phyloP scores from a whole-genome alignment of 306 rosid genomes.

The Quercus dentata region DNA sequence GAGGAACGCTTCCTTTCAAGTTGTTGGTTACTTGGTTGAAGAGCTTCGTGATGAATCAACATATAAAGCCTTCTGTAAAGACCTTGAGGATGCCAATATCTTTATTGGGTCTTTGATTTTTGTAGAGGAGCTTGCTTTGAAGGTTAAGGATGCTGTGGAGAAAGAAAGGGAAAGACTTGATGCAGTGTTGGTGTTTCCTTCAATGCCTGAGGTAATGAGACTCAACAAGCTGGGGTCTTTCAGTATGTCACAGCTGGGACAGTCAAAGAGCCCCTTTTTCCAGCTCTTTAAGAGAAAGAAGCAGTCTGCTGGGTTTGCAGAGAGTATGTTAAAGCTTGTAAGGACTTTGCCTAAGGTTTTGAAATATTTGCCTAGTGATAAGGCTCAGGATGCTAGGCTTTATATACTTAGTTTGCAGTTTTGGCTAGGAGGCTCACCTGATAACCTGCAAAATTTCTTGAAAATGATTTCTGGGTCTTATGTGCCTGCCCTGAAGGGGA shows the following conservation, averaged over 20 bases:
- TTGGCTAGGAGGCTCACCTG: conserved; percentile 98
- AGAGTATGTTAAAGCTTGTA: conserved; percentile 95
- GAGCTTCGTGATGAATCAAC: conserved; percentile 70
- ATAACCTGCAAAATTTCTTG: conserved; percentile 82
- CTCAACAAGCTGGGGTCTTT: conserved; percentile 85
- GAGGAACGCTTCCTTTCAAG: conserved; percentile 61
- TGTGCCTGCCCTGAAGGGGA: conserved; percentile 74
- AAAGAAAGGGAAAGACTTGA: conserved; percentile 83
- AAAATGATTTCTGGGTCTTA: conserved; percentile 89
- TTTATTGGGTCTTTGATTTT: conserved; percentile 93
- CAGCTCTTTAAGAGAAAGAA: conserved; percentile 89
- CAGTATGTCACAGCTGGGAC: conserved; percentile 93
- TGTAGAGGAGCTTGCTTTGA: conserved; percentile 92
- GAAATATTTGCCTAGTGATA: conserved; percentile 94
- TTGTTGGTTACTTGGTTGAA: conserved; percentile 91
- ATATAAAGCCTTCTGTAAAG: conserved; percentile 65
- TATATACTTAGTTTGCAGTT: conserved; percentile 88
- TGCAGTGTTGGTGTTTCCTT: conserved; percentile 94
- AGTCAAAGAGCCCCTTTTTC: conserved; percentile 84
- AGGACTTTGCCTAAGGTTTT: conserved; percentile 92
- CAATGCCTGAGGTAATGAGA: conserved; percentile 99
- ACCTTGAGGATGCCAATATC: conserved; percentile 81
- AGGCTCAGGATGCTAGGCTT: conserved; percentile 94
- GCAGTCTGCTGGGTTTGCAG: conserved; percentile 88
- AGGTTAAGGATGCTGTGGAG: conserved; percentile 83